Evolutionary conservation across 2,329 filamentous ascomycete species (phyloP), one percentile per base, ranked within the genome.

Genomic region (Verticillium longisporum): DNA sequence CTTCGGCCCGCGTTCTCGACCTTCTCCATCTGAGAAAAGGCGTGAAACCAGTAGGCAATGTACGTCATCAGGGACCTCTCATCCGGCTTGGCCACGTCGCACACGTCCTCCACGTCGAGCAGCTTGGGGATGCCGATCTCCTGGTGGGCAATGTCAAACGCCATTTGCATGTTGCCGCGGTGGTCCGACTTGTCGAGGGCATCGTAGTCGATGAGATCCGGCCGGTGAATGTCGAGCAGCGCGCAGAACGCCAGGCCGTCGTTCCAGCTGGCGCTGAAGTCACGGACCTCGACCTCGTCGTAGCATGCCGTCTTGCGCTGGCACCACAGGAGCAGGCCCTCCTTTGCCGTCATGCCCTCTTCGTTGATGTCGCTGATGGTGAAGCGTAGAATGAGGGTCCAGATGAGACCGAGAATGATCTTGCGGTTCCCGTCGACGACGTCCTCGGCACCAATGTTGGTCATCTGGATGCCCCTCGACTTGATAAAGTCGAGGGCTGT

Each of bases 21-120:
- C 73, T 94, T 90, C 78, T 99, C 95, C 88, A 99, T 96, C 71
- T 98, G 94, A 34, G 94, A 98, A 74, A 99, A 99, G 68, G 95
- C 95, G 73, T 99, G 95, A 83, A 99, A 99, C 95, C 95, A 99
- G 80, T 99, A 99, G 66, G 95, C 95, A 69, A 99, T 99, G 75
- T 99, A 99, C 1, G 95, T 99, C 95, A 99, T 99, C 72, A 99
- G 83, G 73, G 91, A 96, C 68, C 92, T 88, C 76, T 99, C 95
- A 73, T 99, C 95, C 31, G 95, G 95, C 77, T 95, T 96, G 31
- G 92, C 85, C 33, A 99, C 94, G 73, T 99, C 95, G 74, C 92
- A 97, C 21, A 99, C 95, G 78, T 99, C 95, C 76, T 99, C 95
- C 14, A 98, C 95, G 74, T 99, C 95, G 62, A 99, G 84, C 72